phyloP scores from a whole-genome alignment of 805 yeast species.

The Sugiyamaella qingdaonensis region DNA sequence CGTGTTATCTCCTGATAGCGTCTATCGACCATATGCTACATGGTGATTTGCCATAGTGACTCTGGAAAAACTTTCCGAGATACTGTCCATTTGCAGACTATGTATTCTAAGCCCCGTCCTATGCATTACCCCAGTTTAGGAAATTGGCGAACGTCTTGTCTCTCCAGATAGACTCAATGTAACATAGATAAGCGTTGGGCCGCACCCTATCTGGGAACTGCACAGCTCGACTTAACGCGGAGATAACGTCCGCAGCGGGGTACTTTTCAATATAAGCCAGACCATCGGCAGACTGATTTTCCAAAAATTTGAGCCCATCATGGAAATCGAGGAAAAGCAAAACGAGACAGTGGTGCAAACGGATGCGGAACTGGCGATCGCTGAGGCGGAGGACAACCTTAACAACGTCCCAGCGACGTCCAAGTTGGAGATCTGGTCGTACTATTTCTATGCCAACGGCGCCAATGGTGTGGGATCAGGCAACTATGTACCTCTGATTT shows the following conservation, averaged over 20 bases:
- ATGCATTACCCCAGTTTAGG: too few species aligned
- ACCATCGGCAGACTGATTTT: not conserved
- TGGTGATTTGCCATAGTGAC: too few species aligned
- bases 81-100: too few species aligned
- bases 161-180: not conserved
- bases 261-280: not conserved
- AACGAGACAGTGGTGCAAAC: not conserved
- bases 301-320: not conserved
- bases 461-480: conserved; percentile 16
- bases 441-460: conserved; percentile 13
- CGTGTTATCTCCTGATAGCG: too few species aligned
- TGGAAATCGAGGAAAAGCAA: not conserved
- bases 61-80: too few species aligned
- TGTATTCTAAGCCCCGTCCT: too few species aligned
- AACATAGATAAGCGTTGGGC: not conserved
- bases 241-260: not conserved
- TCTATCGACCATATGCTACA: too few species aligned
- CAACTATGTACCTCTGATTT: conserved; percentile 12
- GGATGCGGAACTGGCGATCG: conserved; percentile 1
- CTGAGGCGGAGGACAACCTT: conserved; percentile 9
- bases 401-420: conserved; percentile 10
- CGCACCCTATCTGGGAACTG: too few species aligned
- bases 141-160: too few species aligned
- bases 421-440: conserved; percentile 11
- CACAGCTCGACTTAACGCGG: not conserved